phyloP scores from a whole-genome alignment of 176 grass and related monocot species.

The Eragrostis nindensis region DNA sequence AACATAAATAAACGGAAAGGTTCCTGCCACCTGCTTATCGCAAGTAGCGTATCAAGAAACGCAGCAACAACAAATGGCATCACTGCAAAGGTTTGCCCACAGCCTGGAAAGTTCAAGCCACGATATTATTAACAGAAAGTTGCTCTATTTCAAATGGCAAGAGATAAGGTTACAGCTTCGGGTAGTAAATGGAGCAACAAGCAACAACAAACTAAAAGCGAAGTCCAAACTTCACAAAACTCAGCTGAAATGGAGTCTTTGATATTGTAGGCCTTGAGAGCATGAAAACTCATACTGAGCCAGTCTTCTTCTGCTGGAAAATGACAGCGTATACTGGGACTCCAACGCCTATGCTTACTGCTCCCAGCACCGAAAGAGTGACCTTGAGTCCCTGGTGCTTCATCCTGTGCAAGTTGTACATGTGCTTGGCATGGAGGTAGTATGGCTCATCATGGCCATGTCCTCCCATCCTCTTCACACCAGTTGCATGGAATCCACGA shows the following conservation, averaged over 20 bases:
- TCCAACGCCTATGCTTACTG: constrained; percentile 57
- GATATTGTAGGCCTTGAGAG: constrained; percentile 23
- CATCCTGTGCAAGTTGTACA: constrained; percentile 97
- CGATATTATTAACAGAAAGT: constrained; percentile 55
- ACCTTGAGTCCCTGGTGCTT: constrained; percentile 69
- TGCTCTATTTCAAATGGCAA: constrained; percentile 28
- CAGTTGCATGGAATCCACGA: constrained; percentile 76
- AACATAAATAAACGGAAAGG: constrained; percentile 2
- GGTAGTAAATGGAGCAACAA: constrained; percentile 38
- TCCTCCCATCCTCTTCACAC: constrained; percentile 74
- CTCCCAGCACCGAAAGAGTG: constrained; percentile 52
- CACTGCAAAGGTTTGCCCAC: constrained; percentile 24
- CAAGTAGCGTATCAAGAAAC: neutral
- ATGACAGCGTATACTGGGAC: constrained; percentile 72
- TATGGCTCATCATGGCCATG: constrained; percentile 68
- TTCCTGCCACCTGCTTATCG: neutral
- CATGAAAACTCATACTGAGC: constrained; percentile 53
- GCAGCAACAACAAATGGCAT: neutral
- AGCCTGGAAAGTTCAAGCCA: constrained; percentile 53
- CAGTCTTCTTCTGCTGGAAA: constrained; percentile 85
- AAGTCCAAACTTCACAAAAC: constrained; percentile 49
- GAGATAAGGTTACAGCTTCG: constrained; percentile 45
- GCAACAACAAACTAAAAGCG: constrained; percentile 30
- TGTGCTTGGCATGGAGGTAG: constrained; percentile 93
- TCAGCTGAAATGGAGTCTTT: constrained; percentile 30